phyloP scores from a whole-genome alignment of 331 rosid genomes.

The Ulmus americana region DNA sequence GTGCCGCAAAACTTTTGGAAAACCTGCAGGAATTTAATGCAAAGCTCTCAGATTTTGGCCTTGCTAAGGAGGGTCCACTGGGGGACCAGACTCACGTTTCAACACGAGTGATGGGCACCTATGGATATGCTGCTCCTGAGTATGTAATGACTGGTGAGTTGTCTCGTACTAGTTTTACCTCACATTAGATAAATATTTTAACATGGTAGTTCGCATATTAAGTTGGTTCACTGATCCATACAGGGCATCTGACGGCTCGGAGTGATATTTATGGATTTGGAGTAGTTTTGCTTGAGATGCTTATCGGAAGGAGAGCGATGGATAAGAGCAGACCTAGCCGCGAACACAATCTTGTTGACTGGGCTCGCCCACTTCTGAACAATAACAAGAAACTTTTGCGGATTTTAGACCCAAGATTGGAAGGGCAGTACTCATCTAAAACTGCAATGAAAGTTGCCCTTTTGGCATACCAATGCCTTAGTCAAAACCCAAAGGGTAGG shows the following conservation, averaged over 20 bases:
- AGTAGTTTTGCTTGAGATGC: slow-evolving; percentile 84
- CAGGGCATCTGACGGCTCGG: slow-evolving; percentile 92
- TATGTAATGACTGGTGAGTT: slow-evolving; percentile 94
- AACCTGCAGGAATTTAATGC: slow-evolving; percentile 75
- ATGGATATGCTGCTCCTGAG: slow-evolving; percentile 92
- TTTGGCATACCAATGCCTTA: slow-evolving; percentile 76
- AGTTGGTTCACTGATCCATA: slow-evolving; percentile 21
- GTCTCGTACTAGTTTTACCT: slow-evolving; percentile 3
- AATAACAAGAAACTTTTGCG: slow-evolving; percentile 60
- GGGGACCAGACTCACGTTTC: slow-evolving; percentile 99
- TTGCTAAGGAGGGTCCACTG: slow-evolving; percentile 97
- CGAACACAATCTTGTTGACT: slow-evolving; percentile 85
- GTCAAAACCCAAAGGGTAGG: slow-evolving; percentile 89
- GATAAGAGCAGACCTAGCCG: slow-evolving; percentile 94
- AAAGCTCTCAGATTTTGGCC: slow-evolving; percentile 92
- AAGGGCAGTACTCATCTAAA: slow-evolving; percentile 66
- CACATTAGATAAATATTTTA: background rate
- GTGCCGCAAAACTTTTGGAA: slow-evolving; percentile 20
- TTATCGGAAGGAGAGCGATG: slow-evolving; percentile 80
- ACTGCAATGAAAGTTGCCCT: slow-evolving; percentile 72
- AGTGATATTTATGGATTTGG: slow-evolving; percentile 96
- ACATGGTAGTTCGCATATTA: slow-evolving; percentile 10
- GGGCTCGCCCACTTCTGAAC: slow-evolving; percentile 88
- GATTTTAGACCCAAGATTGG: slow-evolving; percentile 79
- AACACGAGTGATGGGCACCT: slow-evolving; percentile 93